Evolutionary conservation across 1,284 basidiomycete genomes (phyloP), one percentile per base, ranked within the genome.

Genomic region (Wallemia hederae): DNA sequence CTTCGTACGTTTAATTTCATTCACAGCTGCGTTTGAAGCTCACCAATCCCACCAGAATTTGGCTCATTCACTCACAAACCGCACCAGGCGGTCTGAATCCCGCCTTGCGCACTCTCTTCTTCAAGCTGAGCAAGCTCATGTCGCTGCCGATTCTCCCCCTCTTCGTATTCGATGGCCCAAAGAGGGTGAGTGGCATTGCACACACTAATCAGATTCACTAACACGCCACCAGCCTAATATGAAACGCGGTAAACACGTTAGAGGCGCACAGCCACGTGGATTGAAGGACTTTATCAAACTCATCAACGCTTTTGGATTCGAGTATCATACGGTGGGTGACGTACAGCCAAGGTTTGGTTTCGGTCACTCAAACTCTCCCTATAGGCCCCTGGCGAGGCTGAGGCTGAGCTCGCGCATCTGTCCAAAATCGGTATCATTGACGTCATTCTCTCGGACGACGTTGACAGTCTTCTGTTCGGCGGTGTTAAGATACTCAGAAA

Each of bases 111-210:
- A 72, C 69, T n/a, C 68, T 78, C 55, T 77, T 76, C 66, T 76
- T 72, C 67, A 74, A 75, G 22, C 70, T 75, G 27, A 78, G 80
- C 27, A 78, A 78, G 14, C 76, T 97, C 1, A 77, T 87, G 66
- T 76, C 76, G 60, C 76, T 80, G 15, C 88, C 89, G 0, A 78
- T 92, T 63, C 76, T 89, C 24, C 86, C 87, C 0, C 74, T 97
- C 1, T 94, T 97, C 69, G 86, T 97, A 1, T 96, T 96, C 67
- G 91, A 98, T 70, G 92, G 92, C 0, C 83, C 85, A 0, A 76
- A 80, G 60, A 77, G 39, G n/a, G 39, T 49, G 14, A n/a, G 39
- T 33, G 31, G 31, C 19, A 9, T 49, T 49, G 29, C 17, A 17
- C 29, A 17, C 29, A 31, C 7, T 31, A 31, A 17, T 7, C 29